Base-by-base conservation (phyloP, 2,329 filamentous ascomycete species). In the Cyclaneusma minus region DNA sequence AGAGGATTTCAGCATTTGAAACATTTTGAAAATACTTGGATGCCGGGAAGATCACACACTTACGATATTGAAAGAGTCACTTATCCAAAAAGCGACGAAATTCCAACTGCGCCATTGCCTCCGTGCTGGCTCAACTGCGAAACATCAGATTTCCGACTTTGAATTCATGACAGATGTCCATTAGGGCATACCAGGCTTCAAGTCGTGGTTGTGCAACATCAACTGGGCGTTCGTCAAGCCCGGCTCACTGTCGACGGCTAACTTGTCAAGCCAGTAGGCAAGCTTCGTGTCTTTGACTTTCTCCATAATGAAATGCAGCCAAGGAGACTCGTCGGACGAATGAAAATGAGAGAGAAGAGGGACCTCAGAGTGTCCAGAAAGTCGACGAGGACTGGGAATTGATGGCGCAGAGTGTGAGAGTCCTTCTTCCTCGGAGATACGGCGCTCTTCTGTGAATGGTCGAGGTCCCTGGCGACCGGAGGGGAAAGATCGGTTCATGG, bases 81-180 rank as follows among this genome's bases (percentile, higher is more conserved):
- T 76, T 42, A 89, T 66, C 81, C 81, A 87, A 47, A 89, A 89
- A 9, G 71, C 79, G 21, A 92, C 77, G 47, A 84, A 93, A 51
- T 92, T 92, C 70, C 78, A 83, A 16, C 77, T 57, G 11, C 73
- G 72, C 84, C 85, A 94, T 64, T 81, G 69, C 29, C 85, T 71
- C 31, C 82, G 69, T 36, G 68, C 70, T 10, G 71, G 72, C 47
- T 91, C 83, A 27, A 94, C 82, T 43, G 11, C 50, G 30, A 22
- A 23, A 16, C 26, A 13, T n/a, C 29, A 24, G 29, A 22, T 30
- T 25, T 31, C 24, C 24, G 22, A 30, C 9, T 12, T 18, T 28
- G 36, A 29, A 37, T 32, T 33, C 13, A 19, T 10, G 13, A 13
- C 29, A 26, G 14, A 15, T 13, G 28, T 32, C 13, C 32, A 29